These are phyloP conservation scores for Chenopodium berlandieri DNA, from an alignment of 148 eudicot species.

Conservation along the genomic window DNA sequence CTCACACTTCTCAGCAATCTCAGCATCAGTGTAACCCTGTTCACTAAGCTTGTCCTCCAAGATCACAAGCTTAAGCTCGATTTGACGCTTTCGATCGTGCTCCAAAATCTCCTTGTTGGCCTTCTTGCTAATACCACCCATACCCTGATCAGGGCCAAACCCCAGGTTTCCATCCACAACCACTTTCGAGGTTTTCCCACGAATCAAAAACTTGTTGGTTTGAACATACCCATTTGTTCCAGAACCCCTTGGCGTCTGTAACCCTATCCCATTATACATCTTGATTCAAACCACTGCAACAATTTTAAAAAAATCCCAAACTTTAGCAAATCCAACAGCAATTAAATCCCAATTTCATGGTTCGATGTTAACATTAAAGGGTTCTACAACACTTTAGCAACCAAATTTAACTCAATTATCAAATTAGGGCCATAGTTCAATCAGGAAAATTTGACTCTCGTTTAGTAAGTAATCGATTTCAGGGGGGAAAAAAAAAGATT, in stretches of 20 bases:
- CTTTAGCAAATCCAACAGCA: neutral
- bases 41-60: constrained; percentile 74
- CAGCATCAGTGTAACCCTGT: constrained; percentile 74
- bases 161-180: constrained; percentile 43
- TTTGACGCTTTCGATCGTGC: constrained; percentile 93
- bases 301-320: neutral
- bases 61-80: constrained; percentile 75
- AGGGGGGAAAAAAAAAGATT: too few species aligned
- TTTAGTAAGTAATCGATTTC: too few species aligned
- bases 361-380: too few species aligned
- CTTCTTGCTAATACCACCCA: constrained; percentile 58
- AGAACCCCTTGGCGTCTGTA: constrained; percentile 84
- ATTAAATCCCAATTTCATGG: neutral
- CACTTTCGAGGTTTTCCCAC: constrained; percentile 45
- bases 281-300: constrained; percentile 19
- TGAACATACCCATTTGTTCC: constrained; percentile 94
- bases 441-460: too few species aligned
- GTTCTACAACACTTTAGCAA: too few species aligned
- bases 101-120: constrained; percentile 79
- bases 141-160: constrained; percentile 64
- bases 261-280: constrained; percentile 95
- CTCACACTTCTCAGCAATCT: constrained; percentile 62
- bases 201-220: constrained; percentile 68
- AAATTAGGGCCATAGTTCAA: too few species aligned
- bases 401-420: too few species aligned